phyloP scores from a whole-genome alignment of 2,329 filamentous ascomycete genomes.

The Ceratocystis alfenasii region DNA sequence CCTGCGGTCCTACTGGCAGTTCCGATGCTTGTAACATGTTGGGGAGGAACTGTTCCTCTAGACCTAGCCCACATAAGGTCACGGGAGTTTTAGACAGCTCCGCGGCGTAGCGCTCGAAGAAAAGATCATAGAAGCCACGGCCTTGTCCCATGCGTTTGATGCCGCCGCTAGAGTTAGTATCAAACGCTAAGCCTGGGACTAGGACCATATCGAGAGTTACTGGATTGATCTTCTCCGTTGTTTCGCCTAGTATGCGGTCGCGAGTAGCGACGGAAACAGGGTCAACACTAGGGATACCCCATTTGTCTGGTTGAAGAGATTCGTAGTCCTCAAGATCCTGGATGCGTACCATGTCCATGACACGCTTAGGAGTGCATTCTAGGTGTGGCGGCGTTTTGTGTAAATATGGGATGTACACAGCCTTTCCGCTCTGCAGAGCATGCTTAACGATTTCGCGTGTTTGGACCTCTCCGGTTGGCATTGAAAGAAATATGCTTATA shows the following conservation, averaged over 20 bases:
- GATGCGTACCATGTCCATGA: slow-evolving; percentile 94
- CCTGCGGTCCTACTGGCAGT: slow-evolving; percentile 13
- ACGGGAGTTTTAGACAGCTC: slow-evolving; percentile 26
- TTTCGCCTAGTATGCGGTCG: slow-evolving; percentile 60
- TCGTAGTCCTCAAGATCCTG: slow-evolving; percentile 64
- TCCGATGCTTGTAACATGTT: slow-evolving; percentile 28
- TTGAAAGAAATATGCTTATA: slow-evolving; percentile 83
- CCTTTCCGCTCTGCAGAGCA: slow-evolving; percentile 64
- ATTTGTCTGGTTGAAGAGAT: slow-evolving; percentile 62
- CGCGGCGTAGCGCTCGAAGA: slow-evolving; percentile 61
- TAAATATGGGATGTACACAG: slow-evolving; percentile 85
- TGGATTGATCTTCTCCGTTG: slow-evolving; percentile 34
- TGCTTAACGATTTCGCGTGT: slow-evolving; percentile 72
- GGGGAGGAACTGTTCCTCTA: slow-evolving; percentile 71
- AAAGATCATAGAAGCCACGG: slow-evolving; percentile 94
- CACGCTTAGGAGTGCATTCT: slow-evolving; percentile 43
- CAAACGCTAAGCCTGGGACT: slow-evolving; percentile 88
- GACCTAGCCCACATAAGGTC: slow-evolving; percentile 61
- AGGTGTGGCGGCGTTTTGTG: slow-evolving; percentile 45
- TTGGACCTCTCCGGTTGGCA: slow-evolving; percentile 78
- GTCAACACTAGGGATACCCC: slow-evolving; percentile 86
- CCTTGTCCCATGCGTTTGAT: slow-evolving; percentile 80
- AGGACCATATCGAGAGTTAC: slow-evolving; percentile 69
- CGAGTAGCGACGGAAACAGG: slow-evolving; percentile 51
- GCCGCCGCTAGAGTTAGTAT: slow-evolving; percentile 42